Percentiles rank a stretch among this genome's conserved stretches.
phyloP scores from a whole-genome alignment of 148 eudicot species.

The Chenopodium berlandieri region DNA sequence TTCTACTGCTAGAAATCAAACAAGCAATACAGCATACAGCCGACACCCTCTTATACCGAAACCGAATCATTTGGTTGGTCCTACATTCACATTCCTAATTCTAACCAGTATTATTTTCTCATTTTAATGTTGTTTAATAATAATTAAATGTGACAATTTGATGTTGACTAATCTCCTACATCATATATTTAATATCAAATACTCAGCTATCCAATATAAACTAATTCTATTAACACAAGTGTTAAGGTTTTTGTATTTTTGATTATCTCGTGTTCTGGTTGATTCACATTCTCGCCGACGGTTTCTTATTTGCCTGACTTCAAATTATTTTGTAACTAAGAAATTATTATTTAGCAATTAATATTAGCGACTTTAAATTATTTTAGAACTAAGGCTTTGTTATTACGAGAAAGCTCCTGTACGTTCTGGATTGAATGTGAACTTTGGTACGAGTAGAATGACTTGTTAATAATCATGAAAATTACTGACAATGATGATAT shows the following conservation, averaged over 20 bases:
- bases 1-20: slow-evolving; percentile 6
- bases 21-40: slow-evolving; percentile 6
- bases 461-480: no score
- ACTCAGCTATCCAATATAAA: neutral
- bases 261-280: neutral
- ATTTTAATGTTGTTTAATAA: neutral
- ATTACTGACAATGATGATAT: neutral
- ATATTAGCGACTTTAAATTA: no score
- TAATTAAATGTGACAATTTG: neutral
- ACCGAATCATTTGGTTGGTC: slow-evolving; percentile 18
- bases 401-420: no score
- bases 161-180: neutral
- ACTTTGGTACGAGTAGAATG: no score
- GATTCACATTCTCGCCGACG: no score
- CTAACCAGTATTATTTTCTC: neutral
- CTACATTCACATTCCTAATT: slow-evolving; percentile 6
- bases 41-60: slow-evolving; percentile 6
- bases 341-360: no score
- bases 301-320: no score
- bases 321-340: no score
- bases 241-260: neutral
- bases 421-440: no score
- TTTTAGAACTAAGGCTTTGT: no score
- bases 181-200: neutral
- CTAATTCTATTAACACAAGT: neutral